Evolutionary conservation across 768 basidiomycete species (phyloP).

Genomic region (Tricholoma bakamatsutake): DNA sequence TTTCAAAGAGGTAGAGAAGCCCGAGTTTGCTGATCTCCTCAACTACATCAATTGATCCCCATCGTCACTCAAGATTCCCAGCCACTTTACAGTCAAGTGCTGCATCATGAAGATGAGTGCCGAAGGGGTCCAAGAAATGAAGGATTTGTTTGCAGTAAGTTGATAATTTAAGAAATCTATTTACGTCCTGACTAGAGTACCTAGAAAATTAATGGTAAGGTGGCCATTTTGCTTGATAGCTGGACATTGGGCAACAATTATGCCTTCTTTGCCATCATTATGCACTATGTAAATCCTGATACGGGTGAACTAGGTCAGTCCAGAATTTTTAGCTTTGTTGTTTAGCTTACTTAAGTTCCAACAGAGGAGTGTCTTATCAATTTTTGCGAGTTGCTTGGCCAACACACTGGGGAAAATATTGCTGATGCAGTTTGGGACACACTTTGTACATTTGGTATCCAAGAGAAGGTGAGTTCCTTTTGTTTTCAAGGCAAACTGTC

Average conservation of each 20-base stretch:
- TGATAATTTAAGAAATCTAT: background rate
- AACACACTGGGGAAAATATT: slow-evolving; percentile 23
- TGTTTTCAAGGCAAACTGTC: slow-evolving; percentile 7
- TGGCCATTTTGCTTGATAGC: slow-evolving; percentile 18
- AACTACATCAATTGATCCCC: background rate
- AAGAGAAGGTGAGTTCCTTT: slow-evolving; percentile 7
- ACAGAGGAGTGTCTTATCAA: slow-evolving; percentile 22
- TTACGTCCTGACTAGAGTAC: background rate
- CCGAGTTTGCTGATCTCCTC: background rate
- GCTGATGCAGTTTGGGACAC: slow-evolving; percentile 16
- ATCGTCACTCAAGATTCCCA: too few relatives aligned
- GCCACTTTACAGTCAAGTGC: background rate
- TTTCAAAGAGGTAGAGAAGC: background rate
- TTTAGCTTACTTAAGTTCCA: too few relatives aligned
- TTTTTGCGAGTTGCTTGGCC: slow-evolving; percentile 21
- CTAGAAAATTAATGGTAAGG: slow-evolving; percentile 1
- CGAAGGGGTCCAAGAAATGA: background rate
- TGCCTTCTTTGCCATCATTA: slow-evolving; percentile 19
- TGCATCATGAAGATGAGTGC: background rate
- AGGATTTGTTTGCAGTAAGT: background rate
- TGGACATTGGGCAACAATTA: slow-evolving; percentile 20
- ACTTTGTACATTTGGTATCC: too few relatives aligned
- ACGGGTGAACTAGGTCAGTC: slow-evolving; percentile 11
- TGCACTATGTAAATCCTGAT: slow-evolving; percentile 12
- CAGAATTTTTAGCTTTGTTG: background rate